Conservation (phyloP, 352 stramenopile genomes). For the Heterotrichella gracilis region DNA sequence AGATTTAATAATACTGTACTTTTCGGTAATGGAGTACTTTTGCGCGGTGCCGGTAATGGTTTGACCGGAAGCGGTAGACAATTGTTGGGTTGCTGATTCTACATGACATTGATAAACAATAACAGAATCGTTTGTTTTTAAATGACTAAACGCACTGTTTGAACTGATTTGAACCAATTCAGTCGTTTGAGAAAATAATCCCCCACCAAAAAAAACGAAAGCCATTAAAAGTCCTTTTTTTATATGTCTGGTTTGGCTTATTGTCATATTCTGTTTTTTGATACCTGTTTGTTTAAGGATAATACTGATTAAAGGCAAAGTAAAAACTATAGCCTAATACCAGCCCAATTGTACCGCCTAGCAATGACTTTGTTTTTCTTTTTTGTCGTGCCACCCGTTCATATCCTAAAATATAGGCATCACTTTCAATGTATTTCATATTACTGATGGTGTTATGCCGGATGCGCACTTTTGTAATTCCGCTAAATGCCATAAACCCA, state of each 20-base stretch:
- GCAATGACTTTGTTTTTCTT: neutral
- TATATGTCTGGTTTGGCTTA: too few species aligned
- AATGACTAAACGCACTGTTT: too few species aligned
- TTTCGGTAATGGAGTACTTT: neutral
- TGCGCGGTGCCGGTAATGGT: neutral
- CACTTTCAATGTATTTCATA: neutral
- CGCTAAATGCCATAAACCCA: neutral
- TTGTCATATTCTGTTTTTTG: too few species aligned
- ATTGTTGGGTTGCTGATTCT: neutral
- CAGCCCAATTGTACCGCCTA: neutral
- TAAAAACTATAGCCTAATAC: neutral
- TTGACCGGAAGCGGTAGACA: neutral
- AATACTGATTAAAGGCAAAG: neutral
- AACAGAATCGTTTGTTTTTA: slow-evolving; percentile 6
- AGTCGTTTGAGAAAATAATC: too few species aligned
- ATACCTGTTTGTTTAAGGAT: neutral
- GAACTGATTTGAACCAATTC: too few species aligned
- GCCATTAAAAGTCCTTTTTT: too few species aligned
- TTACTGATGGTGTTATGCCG: neutral
- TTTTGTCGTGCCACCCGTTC: neutral
- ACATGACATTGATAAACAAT: neutral
- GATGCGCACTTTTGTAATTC: neutral
- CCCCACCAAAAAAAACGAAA: too few species aligned
- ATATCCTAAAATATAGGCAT: neutral
- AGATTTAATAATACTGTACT: neutral